Evolutionary conservation across 2,329 filamentous ascomycete genomes (phyloP).

Genomic region (Aureobasidium sp.): DNA sequence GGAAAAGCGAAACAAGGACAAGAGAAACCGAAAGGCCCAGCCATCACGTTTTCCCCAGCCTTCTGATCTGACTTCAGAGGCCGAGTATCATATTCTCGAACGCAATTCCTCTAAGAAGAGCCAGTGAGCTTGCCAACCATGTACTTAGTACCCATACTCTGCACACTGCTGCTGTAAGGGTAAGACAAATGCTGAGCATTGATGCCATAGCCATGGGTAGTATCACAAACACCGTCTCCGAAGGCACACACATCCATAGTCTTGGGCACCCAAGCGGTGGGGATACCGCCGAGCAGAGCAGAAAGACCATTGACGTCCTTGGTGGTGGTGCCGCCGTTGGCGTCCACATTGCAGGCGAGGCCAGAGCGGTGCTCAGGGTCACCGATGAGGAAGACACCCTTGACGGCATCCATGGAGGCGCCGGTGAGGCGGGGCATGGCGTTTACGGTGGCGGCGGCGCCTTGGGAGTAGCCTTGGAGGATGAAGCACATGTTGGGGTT

Average conservation of each 20-base stretch:
- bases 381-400: slow-evolving; percentile 32
- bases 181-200: slow-evolving; percentile 27
- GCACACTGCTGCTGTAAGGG: slow-evolving; percentile 21
- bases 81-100: neutral
- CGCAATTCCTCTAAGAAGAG: neutral
- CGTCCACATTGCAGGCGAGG: slow-evolving; percentile 29
- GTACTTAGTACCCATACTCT: slow-evolving; percentile 25
- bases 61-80: neutral
- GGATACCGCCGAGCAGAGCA: slow-evolving; percentile 20
- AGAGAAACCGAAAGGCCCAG: neutral
- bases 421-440: slow-evolving; percentile 28
- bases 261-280: slow-evolving; percentile 28
- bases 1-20: too few relatives aligned
- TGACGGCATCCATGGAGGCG: slow-evolving; percentile 27
- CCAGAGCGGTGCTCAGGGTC: slow-evolving; percentile 28
- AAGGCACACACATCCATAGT: slow-evolving; percentile 31
- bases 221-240: slow-evolving; percentile 33
- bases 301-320: slow-evolving; percentile 25
- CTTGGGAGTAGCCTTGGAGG: slow-evolving; percentile 32
- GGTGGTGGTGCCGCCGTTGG: slow-evolving; percentile 28
- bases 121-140: slow-evolving; percentile 17
- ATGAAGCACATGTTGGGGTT: slow-evolving; percentile 29
- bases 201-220: slow-evolving; percentile 26
- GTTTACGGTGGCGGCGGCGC: slow-evolving; percentile 29
- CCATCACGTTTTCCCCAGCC: neutral